A percentile compares a stretch with the other conserved stretches of the same genome.
These are phyloP conservation scores for Tephrocybe sp. DNA, from an alignment of 768 basidiomycete species.

Conservation along the genomic window DNA sequence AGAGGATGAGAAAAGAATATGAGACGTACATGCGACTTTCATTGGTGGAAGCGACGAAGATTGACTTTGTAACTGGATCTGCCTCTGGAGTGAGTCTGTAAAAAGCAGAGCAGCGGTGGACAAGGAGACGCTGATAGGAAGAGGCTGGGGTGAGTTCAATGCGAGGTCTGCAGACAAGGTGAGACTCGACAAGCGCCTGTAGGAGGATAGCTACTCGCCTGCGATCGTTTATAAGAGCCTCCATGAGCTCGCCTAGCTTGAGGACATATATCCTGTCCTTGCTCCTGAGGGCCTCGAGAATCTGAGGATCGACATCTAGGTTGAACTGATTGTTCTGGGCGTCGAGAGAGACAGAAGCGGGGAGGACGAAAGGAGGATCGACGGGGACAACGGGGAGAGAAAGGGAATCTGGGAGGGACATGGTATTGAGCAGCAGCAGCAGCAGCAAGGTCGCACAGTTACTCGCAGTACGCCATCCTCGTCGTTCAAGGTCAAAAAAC, in stretches of 20 bases:
- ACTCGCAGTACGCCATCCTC: constrained; percentile 10
- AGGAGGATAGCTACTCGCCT: constrained; percentile 46
- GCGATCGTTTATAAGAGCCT: constrained; percentile 72
- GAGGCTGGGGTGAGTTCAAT: constrained; percentile 70
- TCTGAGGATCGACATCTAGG: constrained; percentile 77
- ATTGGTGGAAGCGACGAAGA: constrained; percentile 51
- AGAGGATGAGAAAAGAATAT: constrained; percentile 10
- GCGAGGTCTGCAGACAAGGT: constrained; percentile 42
- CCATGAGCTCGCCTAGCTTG: constrained; percentile 87
- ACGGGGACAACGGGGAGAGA: background rate
- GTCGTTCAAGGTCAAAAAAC: too few relatives aligned
- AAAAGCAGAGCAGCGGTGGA: constrained; percentile 83
- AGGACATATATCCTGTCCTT: constrained; percentile 88
- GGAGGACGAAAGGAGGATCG: constrained; percentile 15
- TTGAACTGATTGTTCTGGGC: constrained; percentile 14
- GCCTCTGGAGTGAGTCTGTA: constrained; percentile 74
- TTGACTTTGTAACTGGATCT: constrained; percentile 63
- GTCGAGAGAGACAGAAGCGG: constrained; percentile 16
- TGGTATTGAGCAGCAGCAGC: background rate
- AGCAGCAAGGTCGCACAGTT: too few relatives aligned
- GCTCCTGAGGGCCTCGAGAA: constrained; percentile 82
- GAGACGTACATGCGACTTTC: constrained; percentile 77
- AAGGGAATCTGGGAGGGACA: background rate
- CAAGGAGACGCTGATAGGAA: constrained; percentile 82
- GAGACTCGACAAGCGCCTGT: background rate